phyloP scores from a whole-genome alignment of 768 basidiomycete genomes.

The Termitomyces eurrhizus region DNA sequence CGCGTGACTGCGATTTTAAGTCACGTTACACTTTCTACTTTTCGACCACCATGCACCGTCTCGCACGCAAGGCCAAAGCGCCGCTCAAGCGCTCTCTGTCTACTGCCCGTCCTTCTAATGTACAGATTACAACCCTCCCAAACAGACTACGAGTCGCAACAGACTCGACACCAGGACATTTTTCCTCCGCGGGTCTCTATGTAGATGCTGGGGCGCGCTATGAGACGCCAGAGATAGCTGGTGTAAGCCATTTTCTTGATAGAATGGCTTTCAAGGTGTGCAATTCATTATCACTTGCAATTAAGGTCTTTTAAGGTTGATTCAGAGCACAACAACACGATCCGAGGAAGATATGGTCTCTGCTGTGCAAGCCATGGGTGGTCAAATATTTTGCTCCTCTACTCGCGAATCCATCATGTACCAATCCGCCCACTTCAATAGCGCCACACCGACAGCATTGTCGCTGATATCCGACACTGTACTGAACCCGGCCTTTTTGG shows the following conservation, averaged over 20 bases:
- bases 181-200: slow-evolving; percentile 90
- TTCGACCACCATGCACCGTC: slow-evolving; percentile 14
- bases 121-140: slow-evolving; percentile 78
- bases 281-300: neutral
- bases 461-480: slow-evolving; percentile 92
- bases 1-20: slow-evolving; percentile 3
- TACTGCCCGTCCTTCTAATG: slow-evolving; percentile 26
- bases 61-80: slow-evolving; percentile 34
- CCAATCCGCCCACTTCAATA: slow-evolving; percentile 91
- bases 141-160: slow-evolving; percentile 93
- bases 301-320: neutral
- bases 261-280: slow-evolving; percentile 94
- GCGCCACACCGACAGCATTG: slow-evolving; percentile 75
- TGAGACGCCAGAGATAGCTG: slow-evolving; percentile 68
- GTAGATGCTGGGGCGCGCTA: slow-evolving; percentile 92
- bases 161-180: slow-evolving; percentile 88
- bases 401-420: slow-evolving; percentile 96
- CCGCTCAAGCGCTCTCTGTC: slow-evolving; percentile 15
- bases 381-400: slow-evolving; percentile 88
- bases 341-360: slow-evolving; percentile 75
- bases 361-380: slow-evolving; percentile 81
- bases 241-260: slow-evolving; percentile 90
- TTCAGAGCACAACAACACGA: slow-evolving; percentile 69
- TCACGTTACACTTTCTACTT: slow-evolving; percentile 14
- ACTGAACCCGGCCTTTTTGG: slow-evolving; percentile 67